These are phyloP conservation scores for Dianthus caryophyllus DNA, from an alignment of 148 eudicot genomes.

Conservation along the genomic window DNA sequence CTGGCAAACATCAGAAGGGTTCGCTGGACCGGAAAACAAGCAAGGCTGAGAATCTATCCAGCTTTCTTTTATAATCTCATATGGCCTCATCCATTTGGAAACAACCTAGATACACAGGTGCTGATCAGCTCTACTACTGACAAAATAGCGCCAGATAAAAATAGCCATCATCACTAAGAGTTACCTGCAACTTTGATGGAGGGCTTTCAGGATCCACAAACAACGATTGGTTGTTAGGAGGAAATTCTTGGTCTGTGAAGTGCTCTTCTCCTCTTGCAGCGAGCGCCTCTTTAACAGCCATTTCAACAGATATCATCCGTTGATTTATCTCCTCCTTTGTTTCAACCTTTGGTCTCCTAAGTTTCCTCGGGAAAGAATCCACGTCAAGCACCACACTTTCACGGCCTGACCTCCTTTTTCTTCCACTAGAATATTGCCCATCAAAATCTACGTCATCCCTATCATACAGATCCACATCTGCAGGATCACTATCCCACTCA, in stretches of 20 bases:
- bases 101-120: conserved; percentile 53
- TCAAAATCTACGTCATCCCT: conserved; percentile 99
- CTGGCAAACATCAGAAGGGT: conserved; percentile 99
- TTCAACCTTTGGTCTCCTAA: conserved; percentile 83
- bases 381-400: conserved; percentile 68
- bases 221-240: conserved; percentile 79
- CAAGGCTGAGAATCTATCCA: conserved; percentile 65
- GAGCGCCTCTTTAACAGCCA: conserved; percentile 96
- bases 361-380: conserved; percentile 82
- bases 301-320: conserved; percentile 91
- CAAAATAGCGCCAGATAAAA: conserved; percentile 4
- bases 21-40: conserved; percentile 81
- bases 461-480: conserved; percentile 96
- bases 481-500: conserved; percentile 98
- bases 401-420: conserved; percentile 81
- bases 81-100: conserved; percentile 87
- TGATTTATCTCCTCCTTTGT: conserved; percentile 84
- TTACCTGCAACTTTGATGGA: conserved; percentile 77
- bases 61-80: conserved; percentile 69
- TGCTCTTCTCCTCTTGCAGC: conserved; percentile 78
- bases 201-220: conserved; percentile 79
- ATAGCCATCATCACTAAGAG: conserved; percentile 7
- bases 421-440: conserved; percentile 99
- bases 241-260: conserved; percentile 96
- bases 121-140: conserved; percentile 14